A percentile compares a stretch with the other conserved stretches of the same genome.
Conservation (phyloP, 345 rosid genomes). For the Citrus unshiu region DNA sequence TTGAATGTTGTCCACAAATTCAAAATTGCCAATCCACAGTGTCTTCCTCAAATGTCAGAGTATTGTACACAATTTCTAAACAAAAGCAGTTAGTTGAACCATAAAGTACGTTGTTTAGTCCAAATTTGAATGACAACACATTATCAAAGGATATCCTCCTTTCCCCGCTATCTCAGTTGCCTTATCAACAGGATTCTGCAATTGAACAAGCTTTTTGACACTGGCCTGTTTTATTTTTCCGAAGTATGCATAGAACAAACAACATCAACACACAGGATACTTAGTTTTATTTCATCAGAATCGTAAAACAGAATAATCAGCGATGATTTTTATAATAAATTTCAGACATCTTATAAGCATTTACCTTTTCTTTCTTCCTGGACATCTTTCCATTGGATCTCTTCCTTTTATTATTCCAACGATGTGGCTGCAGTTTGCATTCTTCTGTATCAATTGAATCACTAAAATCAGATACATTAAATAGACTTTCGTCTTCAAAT, state of each 20-base stretch:
- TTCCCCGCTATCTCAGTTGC: slow-evolving; percentile 47
- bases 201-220: slow-evolving; percentile 26
- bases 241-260: neutral
- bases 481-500: neutral
- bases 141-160: slow-evolving; percentile 45
- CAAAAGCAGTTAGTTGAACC: too few relatives aligned
- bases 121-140: neutral
- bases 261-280: too few relatives aligned
- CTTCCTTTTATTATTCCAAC: slow-evolving; percentile 9
- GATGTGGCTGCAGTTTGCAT: neutral
- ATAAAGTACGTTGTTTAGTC: neutral
- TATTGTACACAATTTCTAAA: too few relatives aligned
- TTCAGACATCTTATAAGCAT: neutral
- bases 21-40: neutral
- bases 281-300: too few relatives aligned
- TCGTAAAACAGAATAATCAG: neutral
- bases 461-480: neutral
- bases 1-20: neutral
- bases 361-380: slow-evolving; percentile 3
- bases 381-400: neutral
- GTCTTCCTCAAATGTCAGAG: too few relatives aligned
- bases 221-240: slow-evolving; percentile 28
- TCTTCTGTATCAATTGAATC: neutral
- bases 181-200: slow-evolving; percentile 26
- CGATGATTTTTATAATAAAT: neutral